phyloP scores from a whole-genome alignment of 1,284 basidiomycete species.

The Papiliotrema terrestris region DNA sequence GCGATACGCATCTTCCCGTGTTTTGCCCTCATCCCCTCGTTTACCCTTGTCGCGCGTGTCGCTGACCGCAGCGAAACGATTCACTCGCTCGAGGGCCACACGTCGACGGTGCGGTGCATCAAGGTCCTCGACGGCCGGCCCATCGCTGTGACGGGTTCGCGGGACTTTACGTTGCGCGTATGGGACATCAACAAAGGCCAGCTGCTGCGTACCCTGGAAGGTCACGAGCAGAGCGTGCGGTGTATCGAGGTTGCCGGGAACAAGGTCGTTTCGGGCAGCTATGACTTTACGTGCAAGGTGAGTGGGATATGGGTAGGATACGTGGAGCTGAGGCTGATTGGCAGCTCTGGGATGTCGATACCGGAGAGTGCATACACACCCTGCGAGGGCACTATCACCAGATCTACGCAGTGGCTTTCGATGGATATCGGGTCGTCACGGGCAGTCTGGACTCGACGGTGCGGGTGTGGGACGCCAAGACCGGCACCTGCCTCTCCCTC shows the following conservation, averaged over 20 bases:
- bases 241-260: constrained; percentile 63
- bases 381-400: constrained; percentile 87
- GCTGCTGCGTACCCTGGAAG: constrained; percentile 65
- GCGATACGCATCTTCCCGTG: background rate
- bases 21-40: background rate
- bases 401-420: constrained; percentile 91
- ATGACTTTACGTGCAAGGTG: constrained; percentile 30
- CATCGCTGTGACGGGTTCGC: constrained; percentile 82
- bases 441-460: constrained; percentile 90
- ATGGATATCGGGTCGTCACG: constrained; percentile 77
- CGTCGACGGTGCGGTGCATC: constrained; percentile 86
- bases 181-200: constrained; percentile 87
- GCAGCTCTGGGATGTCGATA: constrained; percentile 79
- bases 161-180: constrained; percentile 80
- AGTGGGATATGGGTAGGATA: constrained; percentile 4
- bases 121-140: constrained; percentile 83
- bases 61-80: constrained; percentile 62
- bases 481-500: constrained; percentile 76
- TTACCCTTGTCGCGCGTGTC: too few relatives aligned
- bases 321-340: background rate
- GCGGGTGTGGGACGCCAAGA: constrained; percentile 76
- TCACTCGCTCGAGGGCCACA: constrained; percentile 77
- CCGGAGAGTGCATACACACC: constrained; percentile 77
- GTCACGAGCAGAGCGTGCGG: constrained; percentile 79
- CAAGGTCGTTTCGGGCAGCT: constrained; percentile 30